Base-by-base conservation (phyloP, 2,329 filamentous ascomycete species). In the Fusarium continuum region DNA sequence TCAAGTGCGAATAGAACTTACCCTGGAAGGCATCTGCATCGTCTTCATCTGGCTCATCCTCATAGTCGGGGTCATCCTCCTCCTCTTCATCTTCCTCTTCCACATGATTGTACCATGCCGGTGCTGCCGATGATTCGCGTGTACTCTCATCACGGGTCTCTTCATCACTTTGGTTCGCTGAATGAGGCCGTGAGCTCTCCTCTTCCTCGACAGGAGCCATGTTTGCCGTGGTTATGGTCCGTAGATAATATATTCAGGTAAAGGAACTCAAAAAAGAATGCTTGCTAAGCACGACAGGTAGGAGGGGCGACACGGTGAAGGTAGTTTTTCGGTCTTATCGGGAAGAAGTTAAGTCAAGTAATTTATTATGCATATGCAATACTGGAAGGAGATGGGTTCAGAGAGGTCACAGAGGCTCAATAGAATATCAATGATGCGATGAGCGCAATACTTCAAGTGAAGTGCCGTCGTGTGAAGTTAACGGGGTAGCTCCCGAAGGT, bases 11-110 rank as follows among this genome's bases (percentile, higher is more conserved):
- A 4, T 25, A 5, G 22, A 16, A 47, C 56, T 50, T 57, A 68
- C 70, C 61, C 19, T 67, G 55, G 17, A 73, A 61, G 8, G 66
- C 64, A 9, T 67, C 68, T 5, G 71, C 61, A 4, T 70, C 67
- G 0, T 63, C 65, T n/a, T 75, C 71, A 25, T 70, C 68, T 53
- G 71, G 55, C 26, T 69, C 68, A n/a, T 73, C 67, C 36, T 65
- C 49, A 31, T 65, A 67, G 11, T 74, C 69, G 8, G 60, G 56
- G 14, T 70, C 66, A 17, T 75, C 74, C n/a, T 73, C 72, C 17
- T 76, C 76, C 13, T 75, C 75, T 8, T 74, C 76, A 14, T 76
- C 74, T 10, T 74, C 69, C 31, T 75, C 70, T 23, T 67, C 68
- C 7, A 38, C 29, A 32, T 63, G 62, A 28, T 58, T 60, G 52